phyloP scores from a whole-genome alignment of 106 monocot genomes.

The Narthecium ossifragum region DNA sequence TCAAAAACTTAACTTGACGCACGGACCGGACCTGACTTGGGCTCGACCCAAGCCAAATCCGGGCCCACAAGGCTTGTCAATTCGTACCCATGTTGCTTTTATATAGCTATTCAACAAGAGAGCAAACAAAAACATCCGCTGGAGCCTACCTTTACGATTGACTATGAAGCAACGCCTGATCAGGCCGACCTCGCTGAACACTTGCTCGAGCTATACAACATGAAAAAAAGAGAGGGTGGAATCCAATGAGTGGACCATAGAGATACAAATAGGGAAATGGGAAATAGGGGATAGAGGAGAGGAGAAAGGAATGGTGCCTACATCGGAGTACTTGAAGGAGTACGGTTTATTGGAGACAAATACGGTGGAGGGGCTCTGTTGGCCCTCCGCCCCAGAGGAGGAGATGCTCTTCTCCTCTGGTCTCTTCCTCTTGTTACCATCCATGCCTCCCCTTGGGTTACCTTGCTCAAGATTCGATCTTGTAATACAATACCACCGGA shows the following conservation, averaged over 20 bases:
- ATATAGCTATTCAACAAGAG: no score
- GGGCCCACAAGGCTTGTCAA: no score
- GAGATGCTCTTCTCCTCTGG: no score
- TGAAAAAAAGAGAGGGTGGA: conserved; percentile 9
- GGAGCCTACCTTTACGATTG: conserved; percentile 56
- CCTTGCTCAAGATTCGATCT: no score
- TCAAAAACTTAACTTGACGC: no score
- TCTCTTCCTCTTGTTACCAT: neutral
- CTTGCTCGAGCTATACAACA: conserved; percentile 71
- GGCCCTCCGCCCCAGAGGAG: no score
- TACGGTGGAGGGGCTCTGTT: conserved; percentile 36
- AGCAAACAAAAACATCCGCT: no score
- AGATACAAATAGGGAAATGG: neutral
- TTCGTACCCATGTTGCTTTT: no score
- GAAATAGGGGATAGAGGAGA: neutral
- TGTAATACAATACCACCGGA: no score
- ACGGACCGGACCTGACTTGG: no score
- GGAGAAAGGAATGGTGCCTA: conserved; percentile 2
- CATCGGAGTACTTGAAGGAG: conserved; percentile 50
- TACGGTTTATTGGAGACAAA: conserved; percentile 82
- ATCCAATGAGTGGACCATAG: neutral
- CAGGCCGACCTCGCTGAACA: conserved; percentile 87
- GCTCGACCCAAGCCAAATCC: no score
- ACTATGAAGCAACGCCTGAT: conserved; percentile 88
- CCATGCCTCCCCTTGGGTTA: neutral